phyloP scores from a whole-genome alignment of 2,329 filamentous ascomycete species.

The Pseudocercospora fuligena region DNA sequence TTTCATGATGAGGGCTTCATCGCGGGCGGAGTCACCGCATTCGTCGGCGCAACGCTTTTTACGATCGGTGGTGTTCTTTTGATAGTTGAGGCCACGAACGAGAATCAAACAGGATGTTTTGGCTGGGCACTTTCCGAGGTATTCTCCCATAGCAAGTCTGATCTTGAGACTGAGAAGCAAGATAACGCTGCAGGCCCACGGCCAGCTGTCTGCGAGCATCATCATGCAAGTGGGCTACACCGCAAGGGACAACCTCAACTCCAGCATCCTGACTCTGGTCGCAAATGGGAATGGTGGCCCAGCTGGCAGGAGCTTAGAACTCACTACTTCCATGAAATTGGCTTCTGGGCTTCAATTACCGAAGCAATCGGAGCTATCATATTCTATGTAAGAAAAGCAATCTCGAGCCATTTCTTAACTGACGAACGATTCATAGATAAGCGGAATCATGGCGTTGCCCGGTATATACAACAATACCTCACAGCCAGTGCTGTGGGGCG shows the following conservation, averaged over 20 bases:
- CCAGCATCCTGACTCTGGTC: slow-evolving; percentile 19
- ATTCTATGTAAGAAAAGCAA: slow-evolving; percentile 26
- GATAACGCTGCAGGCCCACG: not conserved
- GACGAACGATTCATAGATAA: slow-evolving; percentile 22
- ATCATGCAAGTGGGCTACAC: slow-evolving; percentile 12
- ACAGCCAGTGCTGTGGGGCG: slow-evolving; percentile 19
- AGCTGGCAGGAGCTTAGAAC: slow-evolving; percentile 32
- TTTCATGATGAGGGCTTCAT: slow-evolving; percentile 59
- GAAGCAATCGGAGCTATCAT: slow-evolving; percentile 36
- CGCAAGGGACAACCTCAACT: slow-evolving; percentile 10
- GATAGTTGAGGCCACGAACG: slow-evolving; percentile 71
- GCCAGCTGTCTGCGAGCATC: slow-evolving; percentile 13
- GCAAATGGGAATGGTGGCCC: slow-evolving; percentile 38
- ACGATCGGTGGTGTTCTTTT: slow-evolving; percentile 64
- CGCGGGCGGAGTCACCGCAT: slow-evolving; percentile 66
- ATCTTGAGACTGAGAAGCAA: not conserved
- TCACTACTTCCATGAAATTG: slow-evolving; percentile 38
- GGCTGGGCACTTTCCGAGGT: slow-evolving; percentile 63
- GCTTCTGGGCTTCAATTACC: slow-evolving; percentile 37
- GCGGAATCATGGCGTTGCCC: slow-evolving; percentile 36
- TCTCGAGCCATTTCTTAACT: not conserved
- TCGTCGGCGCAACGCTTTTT: slow-evolving; percentile 71
- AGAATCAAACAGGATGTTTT: slow-evolving; percentile 67
- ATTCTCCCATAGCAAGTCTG: not conserved
- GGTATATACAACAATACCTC: slow-evolving; percentile 33